Percentiles rank a stretch among this genome's conserved stretches.
Evolutionary conservation across 768 basidiomycete species (phyloP).

Genomic region (Hygrophorus pudorinus): DNA sequence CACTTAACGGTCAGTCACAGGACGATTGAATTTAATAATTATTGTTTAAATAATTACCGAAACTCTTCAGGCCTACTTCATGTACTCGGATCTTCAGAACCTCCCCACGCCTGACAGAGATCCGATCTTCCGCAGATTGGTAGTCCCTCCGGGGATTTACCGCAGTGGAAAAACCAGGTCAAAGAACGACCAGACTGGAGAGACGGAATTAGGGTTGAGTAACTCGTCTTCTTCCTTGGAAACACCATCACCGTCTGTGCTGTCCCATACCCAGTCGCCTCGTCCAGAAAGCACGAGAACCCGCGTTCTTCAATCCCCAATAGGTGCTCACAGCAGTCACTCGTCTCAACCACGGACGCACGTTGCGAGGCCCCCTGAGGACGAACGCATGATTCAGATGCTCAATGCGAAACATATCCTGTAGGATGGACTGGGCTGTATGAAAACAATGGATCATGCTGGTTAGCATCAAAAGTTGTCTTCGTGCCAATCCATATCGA

Average conservation of each 20-base stretch:
- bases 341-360: slow-evolving; percentile 19
- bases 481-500: too few relatives aligned
- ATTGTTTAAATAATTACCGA: too few relatives aligned
- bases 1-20: slow-evolving; percentile 34
- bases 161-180: slow-evolving; percentile 34
- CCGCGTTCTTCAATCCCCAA: slow-evolving; percentile 32
- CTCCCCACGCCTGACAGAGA: slow-evolving; percentile 40
- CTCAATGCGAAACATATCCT: slow-evolving; percentile 31
- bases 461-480: not conserved
- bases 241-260: slow-evolving; percentile 10
- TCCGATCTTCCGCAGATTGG: slow-evolving; percentile 30
- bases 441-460: not conserved
- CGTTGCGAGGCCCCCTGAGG: slow-evolving; percentile 38
- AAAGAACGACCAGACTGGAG: slow-evolving; percentile 23
- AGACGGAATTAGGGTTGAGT: slow-evolving; percentile 2
- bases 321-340: slow-evolving; percentile 20
- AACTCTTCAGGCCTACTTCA: slow-evolving; percentile 30
- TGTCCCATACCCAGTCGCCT: slow-evolving; percentile 7
- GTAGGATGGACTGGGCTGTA: not conserved
- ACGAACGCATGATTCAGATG: slow-evolving; percentile 52
- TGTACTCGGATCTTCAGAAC: slow-evolving; percentile 34
- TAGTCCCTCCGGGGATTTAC: slow-evolving; percentile 38
- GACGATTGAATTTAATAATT: too few relatives aligned
- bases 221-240: slow-evolving; percentile 8
- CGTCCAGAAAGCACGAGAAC: slow-evolving; percentile 18